Evolutionary conservation across 768 basidiomycete species (phyloP), one percentile per base, ranked within the genome.

Genomic region (Suillus hirtellus): DNA sequence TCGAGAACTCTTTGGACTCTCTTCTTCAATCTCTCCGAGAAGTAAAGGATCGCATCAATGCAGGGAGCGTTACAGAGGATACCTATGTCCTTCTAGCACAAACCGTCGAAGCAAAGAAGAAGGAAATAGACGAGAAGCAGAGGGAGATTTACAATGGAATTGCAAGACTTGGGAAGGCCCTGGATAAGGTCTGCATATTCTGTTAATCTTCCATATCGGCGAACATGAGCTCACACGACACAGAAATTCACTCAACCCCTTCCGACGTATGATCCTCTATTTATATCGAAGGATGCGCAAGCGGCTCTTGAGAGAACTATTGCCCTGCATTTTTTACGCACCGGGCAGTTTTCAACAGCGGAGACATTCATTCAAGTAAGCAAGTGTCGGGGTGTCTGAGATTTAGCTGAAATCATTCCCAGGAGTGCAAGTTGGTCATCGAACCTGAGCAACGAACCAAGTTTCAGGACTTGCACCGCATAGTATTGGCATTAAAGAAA

Each of bases 111-210:
- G 73, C 79, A 0, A 86, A 77, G 75, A 95, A 92, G 87, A 94
- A 89, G 73, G 92, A 93, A 63, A 80, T 95, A 1, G 92, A 93
- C 63, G 92, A 95, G 42, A 83, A 89, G 3, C 89, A 95, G 80
- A 98, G 96, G 75, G 95, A 95, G 68, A 82, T 94, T 40, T 93
- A 96, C 69, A 85, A 82, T 21, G 86, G 88, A 2, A 76, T 97
- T 10, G 84, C 87, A 34, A 86, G 86, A 67, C 81, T 96, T 43
- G 93, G 93, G 35, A 98, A 95, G 77, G 83, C 87, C 0, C 75
- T 98, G 72, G 96, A 99, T 72, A 99, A 97, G 89, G 96, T 92
- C 62, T 49, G 81, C 64, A 31, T 54, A 34, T 9, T 31, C 67
- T 47, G 17, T 46, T 59, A 34, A 11, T 19, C 21, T 44, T 35